These are phyloP conservation scores for Aspergillus floridensis DNA, from an alignment of 2,329 filamentous ascomycete genomes.

Conservation along the genomic window DNA sequence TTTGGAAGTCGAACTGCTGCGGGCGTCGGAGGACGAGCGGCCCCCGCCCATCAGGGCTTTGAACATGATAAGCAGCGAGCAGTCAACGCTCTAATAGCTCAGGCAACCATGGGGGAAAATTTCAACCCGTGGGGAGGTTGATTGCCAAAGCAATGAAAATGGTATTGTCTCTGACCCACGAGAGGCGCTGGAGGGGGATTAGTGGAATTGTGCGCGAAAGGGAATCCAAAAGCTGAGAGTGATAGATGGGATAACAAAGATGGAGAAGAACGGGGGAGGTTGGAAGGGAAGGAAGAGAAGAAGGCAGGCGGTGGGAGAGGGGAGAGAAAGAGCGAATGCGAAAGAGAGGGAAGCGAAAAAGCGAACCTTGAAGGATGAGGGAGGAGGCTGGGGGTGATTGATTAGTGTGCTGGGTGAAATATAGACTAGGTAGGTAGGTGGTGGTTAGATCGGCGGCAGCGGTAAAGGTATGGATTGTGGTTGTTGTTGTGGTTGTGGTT, in stretches of 20 bases:
- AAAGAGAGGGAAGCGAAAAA: constrained; percentile 7
- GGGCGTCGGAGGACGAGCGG: constrained; percentile 34
- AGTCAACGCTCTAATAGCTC: constrained; percentile 22
- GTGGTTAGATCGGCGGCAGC: background rate
- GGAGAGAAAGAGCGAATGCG: constrained; percentile 6
- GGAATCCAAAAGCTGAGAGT: background rate
- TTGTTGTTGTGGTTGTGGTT: too few relatives aligned
- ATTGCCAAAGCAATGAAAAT: background rate
- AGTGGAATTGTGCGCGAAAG: background rate
- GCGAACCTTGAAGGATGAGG: background rate
- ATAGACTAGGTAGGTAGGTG: too few relatives aligned
- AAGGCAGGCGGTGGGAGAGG: constrained; percentile 8
- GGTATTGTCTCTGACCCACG: background rate
- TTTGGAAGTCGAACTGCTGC: constrained; percentile 34
- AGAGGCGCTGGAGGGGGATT: background rate
- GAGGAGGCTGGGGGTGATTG: too few relatives aligned
- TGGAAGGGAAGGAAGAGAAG: constrained; percentile 14
- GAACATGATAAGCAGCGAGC: constrained; percentile 38
- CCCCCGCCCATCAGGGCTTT: constrained; percentile 40
- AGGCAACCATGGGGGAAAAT: constrained; percentile 28
- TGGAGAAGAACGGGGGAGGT: background rate
- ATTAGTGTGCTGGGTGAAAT: too few relatives aligned
- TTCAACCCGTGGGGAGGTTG: constrained; percentile 1
- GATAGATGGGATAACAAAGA: background rate
- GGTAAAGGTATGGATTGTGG: constrained; percentile 18